Conservation (phyloP, 805 yeast genomes). For the Starmerella sirachaensis region DNA sequence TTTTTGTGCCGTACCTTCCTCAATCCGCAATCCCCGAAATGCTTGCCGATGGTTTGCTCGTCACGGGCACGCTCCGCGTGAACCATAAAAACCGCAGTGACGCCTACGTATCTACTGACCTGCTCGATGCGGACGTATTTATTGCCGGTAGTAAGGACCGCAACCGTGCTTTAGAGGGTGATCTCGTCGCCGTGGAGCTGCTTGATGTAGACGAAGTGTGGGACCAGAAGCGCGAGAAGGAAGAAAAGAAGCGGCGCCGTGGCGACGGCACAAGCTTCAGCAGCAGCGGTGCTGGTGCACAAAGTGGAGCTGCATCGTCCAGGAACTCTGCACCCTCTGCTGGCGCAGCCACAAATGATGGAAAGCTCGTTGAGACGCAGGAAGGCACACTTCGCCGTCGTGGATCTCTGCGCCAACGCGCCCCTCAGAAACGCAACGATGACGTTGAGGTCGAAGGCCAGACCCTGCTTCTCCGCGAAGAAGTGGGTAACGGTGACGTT, state of each 20-base stretch:
- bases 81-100: slow-evolving; percentile 94
- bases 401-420: slow-evolving; percentile 88
- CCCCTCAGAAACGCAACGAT: slow-evolving; percentile 93
- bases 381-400: slow-evolving; percentile 46
- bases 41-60: slow-evolving; percentile 79
- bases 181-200: slow-evolving; percentile 87
- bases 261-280: slow-evolving; percentile 22
- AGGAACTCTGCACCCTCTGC: too few relatives aligned
- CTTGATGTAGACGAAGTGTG: slow-evolving; percentile 95
- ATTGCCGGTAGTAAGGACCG: slow-evolving; percentile 98
- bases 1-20: slow-evolving; percentile 93
- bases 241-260: slow-evolving; percentile 92
- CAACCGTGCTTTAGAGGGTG: slow-evolving; percentile 94
- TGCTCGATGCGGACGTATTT: slow-evolving; percentile 90
- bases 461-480: slow-evolving; percentile 78
- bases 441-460: slow-evolving; percentile 99
- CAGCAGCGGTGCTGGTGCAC: background rate
- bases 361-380: slow-evolving; percentile 10
- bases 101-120: slow-evolving; percentile 94
- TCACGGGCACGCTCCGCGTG: slow-evolving; percentile 84
- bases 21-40: slow-evolving; percentile 85
- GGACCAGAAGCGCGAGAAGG: slow-evolving; percentile 92
- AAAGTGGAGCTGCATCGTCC: background rate
- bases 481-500: slow-evolving; percentile 58
- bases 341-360: slow-evolving; percentile 1